Evolutionary conservation across 768 basidiomycete genomes (phyloP).

Genomic region (Mycena chlorophos): DNA sequence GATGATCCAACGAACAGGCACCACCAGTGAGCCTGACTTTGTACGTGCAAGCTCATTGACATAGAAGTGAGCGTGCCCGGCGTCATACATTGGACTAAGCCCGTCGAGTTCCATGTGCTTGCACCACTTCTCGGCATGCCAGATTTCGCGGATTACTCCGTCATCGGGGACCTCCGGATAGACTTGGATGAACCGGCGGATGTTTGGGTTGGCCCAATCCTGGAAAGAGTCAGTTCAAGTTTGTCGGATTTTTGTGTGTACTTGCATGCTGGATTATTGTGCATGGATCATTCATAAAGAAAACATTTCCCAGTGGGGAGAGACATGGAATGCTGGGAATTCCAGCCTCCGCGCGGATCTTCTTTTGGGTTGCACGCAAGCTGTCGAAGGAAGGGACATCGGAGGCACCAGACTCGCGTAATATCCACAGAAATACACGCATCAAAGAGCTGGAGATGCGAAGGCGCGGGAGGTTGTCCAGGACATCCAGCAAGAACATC

Average conservation of each 20-base stretch:
- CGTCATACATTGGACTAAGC: conserved; percentile 11
- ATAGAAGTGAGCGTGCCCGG: background rate
- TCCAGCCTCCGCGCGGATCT: background rate
- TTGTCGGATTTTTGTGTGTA: background rate
- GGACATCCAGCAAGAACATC: conserved; percentile 7
- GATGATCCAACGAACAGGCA: conserved; percentile 13
- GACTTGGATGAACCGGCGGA: conserved; percentile 6
- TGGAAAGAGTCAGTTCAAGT: too few relatives aligned
- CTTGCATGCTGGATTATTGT: conserved; percentile 2
- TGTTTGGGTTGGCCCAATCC: conserved; percentile 9
- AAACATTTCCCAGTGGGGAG: conserved; percentile 5
- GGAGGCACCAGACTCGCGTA: conserved; percentile 1
- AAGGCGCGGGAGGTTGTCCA: conserved; percentile 17
- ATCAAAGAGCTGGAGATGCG: conserved; percentile 12
- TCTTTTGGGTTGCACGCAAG: background rate
- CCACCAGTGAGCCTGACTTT: background rate
- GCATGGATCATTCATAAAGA: conserved; percentile 18
- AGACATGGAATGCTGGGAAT: background rate
- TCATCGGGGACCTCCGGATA: conserved; percentile 11
- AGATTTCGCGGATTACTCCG: conserved; percentile 4
- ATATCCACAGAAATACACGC: conserved; percentile 4
- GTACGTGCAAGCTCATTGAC: conserved; percentile 5
- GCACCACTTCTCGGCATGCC: conserved; percentile 1
- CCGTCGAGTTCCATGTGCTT: background rate
- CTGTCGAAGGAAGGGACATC: conserved; percentile 6